Evolutionary conservation across 805 yeast species (phyloP).

Genomic region (Lachancea dasiensis): DNA sequence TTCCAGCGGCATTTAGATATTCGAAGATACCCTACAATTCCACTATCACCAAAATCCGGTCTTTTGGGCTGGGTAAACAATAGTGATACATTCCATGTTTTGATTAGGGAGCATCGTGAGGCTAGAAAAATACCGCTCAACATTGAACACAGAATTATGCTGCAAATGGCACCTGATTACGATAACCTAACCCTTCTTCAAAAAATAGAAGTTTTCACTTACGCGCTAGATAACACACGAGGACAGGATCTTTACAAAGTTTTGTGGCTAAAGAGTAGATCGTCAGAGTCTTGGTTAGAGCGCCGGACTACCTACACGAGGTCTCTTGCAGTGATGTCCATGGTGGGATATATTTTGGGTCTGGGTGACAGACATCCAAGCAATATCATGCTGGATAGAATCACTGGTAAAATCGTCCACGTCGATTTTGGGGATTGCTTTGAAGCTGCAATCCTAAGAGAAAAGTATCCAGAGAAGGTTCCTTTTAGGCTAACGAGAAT

Average conservation of each 20-base stretch:
- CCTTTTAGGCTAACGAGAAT: constrained; percentile 95
- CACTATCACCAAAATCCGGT: constrained; percentile 96
- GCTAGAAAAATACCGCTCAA: constrained; percentile 82
- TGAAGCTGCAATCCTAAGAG: constrained; percentile 94
- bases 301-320: constrained; percentile 94
- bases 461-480: constrained; percentile 96
- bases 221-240: constrained; percentile 89
- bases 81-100: constrained; percentile 91
- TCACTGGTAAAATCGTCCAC: constrained; percentile 93
- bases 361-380: constrained; percentile 98
- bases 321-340: constrained; percentile 96
- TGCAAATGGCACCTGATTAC: constrained; percentile 95
- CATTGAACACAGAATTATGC: constrained; percentile 91
- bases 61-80: constrained; percentile 95
- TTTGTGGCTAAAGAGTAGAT: constrained; percentile 90
- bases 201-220: constrained; percentile 93
- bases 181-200: constrained; percentile 83
- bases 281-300: constrained; percentile 97
- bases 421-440: constrained; percentile 99
- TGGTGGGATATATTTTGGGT: constrained; percentile 96
- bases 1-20: constrained; percentile 93
- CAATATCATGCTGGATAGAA: constrained; percentile 87
- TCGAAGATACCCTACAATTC: constrained; percentile 88
- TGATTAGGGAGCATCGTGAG: constrained; percentile 89
- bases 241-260: constrained; percentile 96